Percentiles rank a stretch among this genome's conserved stretches.
Evolutionary conservation across 192 early-diverging fungal genomes (phyloP).

Genomic region (Coemansia sp.): DNA sequence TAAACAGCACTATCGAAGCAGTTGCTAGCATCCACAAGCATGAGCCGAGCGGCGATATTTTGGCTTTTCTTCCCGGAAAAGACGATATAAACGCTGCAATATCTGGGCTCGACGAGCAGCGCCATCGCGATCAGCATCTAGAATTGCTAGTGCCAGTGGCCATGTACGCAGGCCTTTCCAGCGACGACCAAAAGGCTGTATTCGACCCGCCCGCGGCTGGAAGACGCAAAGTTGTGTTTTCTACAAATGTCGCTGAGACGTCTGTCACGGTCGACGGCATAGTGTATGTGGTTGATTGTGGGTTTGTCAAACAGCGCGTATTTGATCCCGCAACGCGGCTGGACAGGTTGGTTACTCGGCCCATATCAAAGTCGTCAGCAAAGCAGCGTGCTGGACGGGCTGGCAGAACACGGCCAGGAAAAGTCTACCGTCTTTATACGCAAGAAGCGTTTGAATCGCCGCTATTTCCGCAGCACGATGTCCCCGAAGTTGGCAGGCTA

Average conservation of each 20-base stretch:
- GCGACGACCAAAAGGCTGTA: slow-evolving; percentile 84
- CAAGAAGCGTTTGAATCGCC: slow-evolving; percentile 82
- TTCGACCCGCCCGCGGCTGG: slow-evolving; percentile 83
- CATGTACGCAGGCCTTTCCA: slow-evolving; percentile 82
- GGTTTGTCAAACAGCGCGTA: slow-evolving; percentile 88
- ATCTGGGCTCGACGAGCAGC: slow-evolving; percentile 60
- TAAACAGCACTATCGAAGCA: slow-evolving; percentile 82
- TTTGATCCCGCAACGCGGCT: slow-evolving; percentile 88
- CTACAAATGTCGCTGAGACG: slow-evolving; percentile 97
- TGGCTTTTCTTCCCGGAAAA: slow-evolving; percentile 93
- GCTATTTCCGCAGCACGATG: slow-evolving; percentile 88
- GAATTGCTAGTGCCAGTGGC: slow-evolving; percentile 77
- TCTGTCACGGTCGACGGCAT: slow-evolving; percentile 95
- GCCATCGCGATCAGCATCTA: slow-evolving; percentile 47
- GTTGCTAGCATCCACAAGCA: slow-evolving; percentile 90
- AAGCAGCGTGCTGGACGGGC: slow-evolving; percentile 91
- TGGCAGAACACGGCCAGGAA: slow-evolving; percentile 89
- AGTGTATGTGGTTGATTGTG: slow-evolving; percentile 92
- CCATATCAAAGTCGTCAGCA: slow-evolving; percentile 89
- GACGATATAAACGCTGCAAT: slow-evolving; percentile 84
- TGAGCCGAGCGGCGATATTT: slow-evolving; percentile 90
- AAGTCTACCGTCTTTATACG: slow-evolving; percentile 93
- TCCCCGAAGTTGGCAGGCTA: slow-evolving; percentile 87
- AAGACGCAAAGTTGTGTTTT: slow-evolving; percentile 85
- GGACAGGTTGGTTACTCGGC: slow-evolving; percentile 84